Evolutionary conservation across 164 flowering plant species (phyloP).

Genomic region (Magnolia changhungtana): DNA sequence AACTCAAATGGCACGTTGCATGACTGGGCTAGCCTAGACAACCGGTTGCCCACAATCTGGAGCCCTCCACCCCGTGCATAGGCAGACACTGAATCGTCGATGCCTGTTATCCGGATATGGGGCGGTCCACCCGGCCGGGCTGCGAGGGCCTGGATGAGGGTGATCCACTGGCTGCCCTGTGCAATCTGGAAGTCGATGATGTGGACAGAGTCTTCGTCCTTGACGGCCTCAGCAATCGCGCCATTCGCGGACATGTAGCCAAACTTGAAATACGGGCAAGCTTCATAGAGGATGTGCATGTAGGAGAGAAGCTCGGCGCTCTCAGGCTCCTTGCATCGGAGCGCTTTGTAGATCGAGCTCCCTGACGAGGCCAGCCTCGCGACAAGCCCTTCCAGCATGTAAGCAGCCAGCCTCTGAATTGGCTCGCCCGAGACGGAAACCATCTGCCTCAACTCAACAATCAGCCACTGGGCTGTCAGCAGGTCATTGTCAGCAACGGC

Average conservation of each 20-base stretch:
- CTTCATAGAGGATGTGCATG: conserved; percentile 72
- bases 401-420: conserved; percentile 69
- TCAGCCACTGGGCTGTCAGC: conserved; percentile 44
- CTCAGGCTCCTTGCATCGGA: conserved; percentile 68
- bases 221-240: conserved; percentile 78
- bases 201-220: conserved; percentile 56
- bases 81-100: conserved; percentile 61
- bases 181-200: conserved; percentile 77
- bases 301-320: conserved; percentile 60
- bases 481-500: conserved; percentile 53
- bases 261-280: conserved; percentile 82
- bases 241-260: conserved; percentile 82
- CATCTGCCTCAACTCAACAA: conserved; percentile 56
- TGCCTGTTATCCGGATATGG: conserved; percentile 60
- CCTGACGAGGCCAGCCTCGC: conserved; percentile 63
- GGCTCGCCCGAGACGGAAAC: conserved; percentile 88
- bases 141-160: conserved; percentile 65
- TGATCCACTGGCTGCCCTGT: conserved; percentile 73
- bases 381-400: conserved; percentile 71
- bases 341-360: conserved; percentile 58
- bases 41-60: conserved; percentile 54
- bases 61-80: conserved; percentile 71
- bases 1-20: conserved; percentile 71
- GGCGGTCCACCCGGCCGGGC: conserved; percentile 75
- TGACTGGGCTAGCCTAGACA: conserved; percentile 49